Conservation (phyloP, 1,139 yeast species). For the Protomyces gravidus region DNA sequence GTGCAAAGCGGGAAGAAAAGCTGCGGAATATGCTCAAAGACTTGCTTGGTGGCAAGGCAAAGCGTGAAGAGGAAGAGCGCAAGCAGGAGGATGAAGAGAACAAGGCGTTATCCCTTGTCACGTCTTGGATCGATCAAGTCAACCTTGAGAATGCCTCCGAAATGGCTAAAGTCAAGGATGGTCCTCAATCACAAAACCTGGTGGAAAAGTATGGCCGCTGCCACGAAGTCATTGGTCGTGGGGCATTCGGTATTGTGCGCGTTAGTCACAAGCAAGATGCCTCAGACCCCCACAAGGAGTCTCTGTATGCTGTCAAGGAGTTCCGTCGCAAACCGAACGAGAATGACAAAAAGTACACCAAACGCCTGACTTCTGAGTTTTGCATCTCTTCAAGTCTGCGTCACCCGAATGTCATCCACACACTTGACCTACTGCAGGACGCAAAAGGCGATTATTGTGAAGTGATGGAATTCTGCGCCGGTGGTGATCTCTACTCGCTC, state of each 20-base stretch:
- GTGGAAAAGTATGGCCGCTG: constrained; percentile 72
- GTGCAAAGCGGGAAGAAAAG: constrained; percentile 83
- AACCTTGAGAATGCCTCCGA: constrained; percentile 9
- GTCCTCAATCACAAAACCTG: constrained; percentile 43
- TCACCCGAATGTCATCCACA: constrained; percentile 74
- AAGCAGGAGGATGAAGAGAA: constrained; percentile 60
- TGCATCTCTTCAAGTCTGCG: constrained; percentile 78
- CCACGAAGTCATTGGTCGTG: constrained; percentile 75
- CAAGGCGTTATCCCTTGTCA: constrained; percentile 61
- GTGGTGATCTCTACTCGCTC: constrained; percentile 45
- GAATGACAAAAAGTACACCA: constrained; percentile 55
- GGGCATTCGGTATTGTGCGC: constrained; percentile 75
- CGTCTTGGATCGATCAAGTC: constrained; percentile 72
- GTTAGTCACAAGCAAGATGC: constrained; percentile 56
- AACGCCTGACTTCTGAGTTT: constrained; percentile 75
- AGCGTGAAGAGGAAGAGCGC: constrained; percentile 43
- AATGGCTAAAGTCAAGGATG: constrained; percentile 38
- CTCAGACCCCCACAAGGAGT: constrained; percentile 45
- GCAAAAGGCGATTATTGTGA: constrained; percentile 91
- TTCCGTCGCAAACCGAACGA: constrained; percentile 59
- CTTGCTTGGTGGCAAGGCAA: constrained; percentile 48
- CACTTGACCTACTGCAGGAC: constrained; percentile 81
- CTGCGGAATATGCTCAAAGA: constrained; percentile 81
- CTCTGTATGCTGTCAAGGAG: constrained; percentile 77
- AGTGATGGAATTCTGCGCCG: constrained; percentile 47